Evolutionary conservation across 1,284 basidiomycete species (phyloP).

Genomic region (Pyrrhoderma lamaoense): DNA sequence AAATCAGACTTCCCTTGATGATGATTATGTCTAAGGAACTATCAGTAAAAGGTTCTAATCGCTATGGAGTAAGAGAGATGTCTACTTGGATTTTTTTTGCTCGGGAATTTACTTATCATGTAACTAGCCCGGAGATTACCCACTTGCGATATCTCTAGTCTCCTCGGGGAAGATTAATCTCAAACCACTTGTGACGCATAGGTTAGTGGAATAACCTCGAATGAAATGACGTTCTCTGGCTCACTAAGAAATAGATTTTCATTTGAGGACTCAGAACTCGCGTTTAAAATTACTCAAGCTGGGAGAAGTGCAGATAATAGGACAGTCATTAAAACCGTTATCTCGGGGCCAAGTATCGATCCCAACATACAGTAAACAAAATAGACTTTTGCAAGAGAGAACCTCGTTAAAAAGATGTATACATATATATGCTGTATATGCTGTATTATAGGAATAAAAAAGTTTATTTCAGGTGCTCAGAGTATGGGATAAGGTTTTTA

Average conservation of each 20-base stretch:
- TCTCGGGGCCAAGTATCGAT: slow-evolving; percentile 63
- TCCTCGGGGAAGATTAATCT: slow-evolving; percentile 75
- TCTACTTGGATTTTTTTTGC: slow-evolving; percentile 2
- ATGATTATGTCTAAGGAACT: slow-evolving; percentile 69
- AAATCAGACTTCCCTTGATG: slow-evolving; percentile 56
- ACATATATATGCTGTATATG: too few species aligned
- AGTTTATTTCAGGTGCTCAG: too few species aligned
- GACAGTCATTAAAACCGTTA: slow-evolving; percentile 63
- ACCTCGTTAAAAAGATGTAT: too few species aligned
- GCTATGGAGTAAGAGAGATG: slow-evolving; percentile 58
- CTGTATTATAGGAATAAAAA: too few species aligned
- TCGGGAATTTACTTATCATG: neutral
- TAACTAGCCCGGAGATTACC: slow-evolving; percentile 72
- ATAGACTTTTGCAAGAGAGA: too few species aligned
- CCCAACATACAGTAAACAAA: neutral
- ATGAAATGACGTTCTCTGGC: neutral
- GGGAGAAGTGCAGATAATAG: slow-evolving; percentile 77
- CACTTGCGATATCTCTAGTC: slow-evolving; percentile 77
- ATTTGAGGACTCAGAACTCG: slow-evolving; percentile 67
- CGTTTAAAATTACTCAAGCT: slow-evolving; percentile 72
- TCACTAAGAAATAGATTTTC: slow-evolving; percentile 46
- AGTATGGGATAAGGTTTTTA: too few species aligned
- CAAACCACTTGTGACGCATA: slow-evolving; percentile 84
- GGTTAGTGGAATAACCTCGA: slow-evolving; percentile 37
- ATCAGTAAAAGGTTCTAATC: slow-evolving; percentile 79